A percentile compares a stretch with the other conserved stretches of the same genome.
Conservation (phyloP, 139 green algal genomes). For the Coelastrella sp. region DNA sequence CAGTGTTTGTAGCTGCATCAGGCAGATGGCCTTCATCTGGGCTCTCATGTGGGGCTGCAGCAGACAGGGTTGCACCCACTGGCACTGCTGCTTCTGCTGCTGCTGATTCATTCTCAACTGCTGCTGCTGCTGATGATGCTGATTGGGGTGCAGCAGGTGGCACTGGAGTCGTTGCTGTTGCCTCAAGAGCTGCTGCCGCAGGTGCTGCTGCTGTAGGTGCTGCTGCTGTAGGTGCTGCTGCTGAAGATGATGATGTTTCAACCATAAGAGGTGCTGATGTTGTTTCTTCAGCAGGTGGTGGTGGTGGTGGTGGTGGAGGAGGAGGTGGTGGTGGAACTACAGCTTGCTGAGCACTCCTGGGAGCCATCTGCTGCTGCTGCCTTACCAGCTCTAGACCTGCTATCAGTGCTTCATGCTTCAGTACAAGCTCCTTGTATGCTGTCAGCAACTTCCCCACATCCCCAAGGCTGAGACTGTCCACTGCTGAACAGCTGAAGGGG, state of each 20-base stretch:
- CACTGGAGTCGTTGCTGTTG: neutral
- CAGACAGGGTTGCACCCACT: too few relatives aligned
- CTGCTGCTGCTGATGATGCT: neutral
- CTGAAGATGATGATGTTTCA: neutral
- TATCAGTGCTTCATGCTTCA: conserved; percentile 73
- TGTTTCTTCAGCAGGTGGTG: conserved; percentile 1
- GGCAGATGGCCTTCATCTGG: too few relatives aligned
- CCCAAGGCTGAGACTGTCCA: conserved; percentile 70
- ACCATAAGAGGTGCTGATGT: neutral
- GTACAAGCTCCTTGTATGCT: conserved; percentile 88
- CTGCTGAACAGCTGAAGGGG: conserved; percentile 75
- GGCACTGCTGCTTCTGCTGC: conserved; percentile 4
- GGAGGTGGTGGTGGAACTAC: neutral
- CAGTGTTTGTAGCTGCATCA: too few relatives aligned
- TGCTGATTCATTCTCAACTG: conserved; percentile 9
- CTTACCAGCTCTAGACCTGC: conserved; percentile 32
- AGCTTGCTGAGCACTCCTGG: conserved; percentile 10
- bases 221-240: neutral
- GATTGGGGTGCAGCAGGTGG: neutral
- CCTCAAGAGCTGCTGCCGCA: neutral
- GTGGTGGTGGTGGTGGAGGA: neutral
- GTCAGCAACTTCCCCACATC: conserved; percentile 81
- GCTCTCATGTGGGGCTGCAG: too few relatives aligned
- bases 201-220: neutral
- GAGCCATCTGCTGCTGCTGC: conserved; percentile 14